Evolutionary conservation across 192 early-diverging fungal genomes (phyloP), one percentile per base, ranked within the genome.

Genomic region (Endogone sp.): DNA sequence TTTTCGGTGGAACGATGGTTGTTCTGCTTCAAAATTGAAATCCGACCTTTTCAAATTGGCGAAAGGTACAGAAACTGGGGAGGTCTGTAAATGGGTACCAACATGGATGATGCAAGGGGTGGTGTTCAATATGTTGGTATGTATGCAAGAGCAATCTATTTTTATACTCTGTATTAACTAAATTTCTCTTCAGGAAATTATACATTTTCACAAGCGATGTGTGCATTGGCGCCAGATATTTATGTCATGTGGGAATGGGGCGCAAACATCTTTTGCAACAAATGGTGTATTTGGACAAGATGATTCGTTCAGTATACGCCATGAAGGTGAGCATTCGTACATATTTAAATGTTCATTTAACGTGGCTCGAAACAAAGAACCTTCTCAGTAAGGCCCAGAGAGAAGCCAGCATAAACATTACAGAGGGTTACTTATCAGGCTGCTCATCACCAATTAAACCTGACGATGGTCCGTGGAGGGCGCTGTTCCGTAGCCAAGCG

Each of bases 1-100:
- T 62, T 21, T 62, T n/a, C 20, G 60, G 60, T 13, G 60, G 60
- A 30, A 62, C 27, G 60, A 62, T 22, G 60, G 60, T 62, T 27
- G 26, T 62, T 62, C 60, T 27, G 29, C 26, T 29, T 29, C 26
- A 30, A 62, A 62, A 30, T 27, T 30, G 10, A 30, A 62, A 62
- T 27, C 27, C 60, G 60, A 62, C 29, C 20, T 62, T 29, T 22
- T 62, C 26, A 62, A 62, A 62, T 62, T 62, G 29, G 60, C 60
- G 60, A 62, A 62, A 27, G 60, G 60, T 29, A 27, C 26, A 29
- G 26, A 62, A 30, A 62, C 27, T 62, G 26, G 60, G 60, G 29
- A 29, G 60, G 11, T 62, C 27, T 62, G 29, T 62, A 62, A 62
- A 30, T 29, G 60, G 56, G 11, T 29, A 29, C 29, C 2, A 62